A percentile compares a stretch with the other conserved stretches of the same genome.
Conservation (phyloP, 495 filamentous ascomycete genomes). For the Aspergillus homomorphus region DNA sequence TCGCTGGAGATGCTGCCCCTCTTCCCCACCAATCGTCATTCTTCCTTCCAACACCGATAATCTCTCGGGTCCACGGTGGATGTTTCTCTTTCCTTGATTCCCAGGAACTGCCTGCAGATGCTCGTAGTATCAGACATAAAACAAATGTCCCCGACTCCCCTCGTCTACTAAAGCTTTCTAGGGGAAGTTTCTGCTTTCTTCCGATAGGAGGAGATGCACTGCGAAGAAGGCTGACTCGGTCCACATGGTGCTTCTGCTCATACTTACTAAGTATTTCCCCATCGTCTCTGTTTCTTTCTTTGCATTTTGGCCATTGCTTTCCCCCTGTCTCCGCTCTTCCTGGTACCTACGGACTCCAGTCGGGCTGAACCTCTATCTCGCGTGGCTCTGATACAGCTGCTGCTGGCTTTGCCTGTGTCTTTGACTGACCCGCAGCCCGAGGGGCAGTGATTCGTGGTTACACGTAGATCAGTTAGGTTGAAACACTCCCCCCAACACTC, state of each 20-base stretch:
- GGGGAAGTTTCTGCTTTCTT: slow-evolving; percentile 11
- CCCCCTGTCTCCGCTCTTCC: neutral
- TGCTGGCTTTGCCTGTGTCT: neutral
- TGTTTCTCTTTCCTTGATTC: neutral
- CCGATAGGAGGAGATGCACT: slow-evolving; percentile 11
- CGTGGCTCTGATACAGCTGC: neutral
- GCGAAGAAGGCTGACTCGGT: slow-evolving; percentile 5
- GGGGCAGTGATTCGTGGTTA: neutral
- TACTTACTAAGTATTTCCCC: too few relatives aligned
- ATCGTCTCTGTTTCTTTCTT: neutral
- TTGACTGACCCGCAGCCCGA: neutral
- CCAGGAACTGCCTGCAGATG: neutral
- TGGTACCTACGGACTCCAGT: neutral
- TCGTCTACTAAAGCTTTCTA: slow-evolving; percentile 13
- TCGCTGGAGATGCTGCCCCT: neutral
- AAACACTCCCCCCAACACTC: neutral
- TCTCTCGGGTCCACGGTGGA: slow-evolving; percentile 6
- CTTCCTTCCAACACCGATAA: slow-evolving; percentile 13
- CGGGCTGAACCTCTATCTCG: neutral
- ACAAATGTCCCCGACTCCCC: too few relatives aligned
- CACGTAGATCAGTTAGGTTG: neutral
- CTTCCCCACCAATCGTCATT: slow-evolving; percentile 9
- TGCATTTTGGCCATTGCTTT: too few relatives aligned
- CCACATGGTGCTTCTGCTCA: neutral
- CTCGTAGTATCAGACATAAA: too few relatives aligned